Conservation (phyloP, 805 yeast genomes). For the Yamadazyma kitorensis region DNA sequence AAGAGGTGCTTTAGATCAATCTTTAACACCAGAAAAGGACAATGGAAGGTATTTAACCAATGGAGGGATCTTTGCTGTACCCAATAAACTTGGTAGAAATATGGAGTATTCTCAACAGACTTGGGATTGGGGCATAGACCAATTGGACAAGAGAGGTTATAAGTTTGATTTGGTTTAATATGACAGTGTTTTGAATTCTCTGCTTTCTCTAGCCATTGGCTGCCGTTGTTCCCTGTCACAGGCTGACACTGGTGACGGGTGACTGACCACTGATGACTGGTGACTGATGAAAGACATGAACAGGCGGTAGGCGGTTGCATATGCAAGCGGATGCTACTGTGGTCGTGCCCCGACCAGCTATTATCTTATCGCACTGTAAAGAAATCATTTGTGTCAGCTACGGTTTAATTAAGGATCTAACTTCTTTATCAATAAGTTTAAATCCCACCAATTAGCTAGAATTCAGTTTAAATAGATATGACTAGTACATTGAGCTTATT, state of each 20-base stretch:
- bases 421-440: too few relatives aligned
- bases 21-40: slow-evolving; percentile 18
- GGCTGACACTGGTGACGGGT: too few relatives aligned
- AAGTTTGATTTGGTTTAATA: slow-evolving; percentile 1
- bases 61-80: slow-evolving; percentile 27
- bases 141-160: slow-evolving; percentile 10
- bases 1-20: slow-evolving; percentile 30
- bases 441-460: too few relatives aligned
- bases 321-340: neutral
- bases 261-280: too few relatives aligned
- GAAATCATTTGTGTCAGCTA: too few relatives aligned
- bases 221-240: too few relatives aligned
- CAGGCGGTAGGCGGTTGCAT: too few relatives aligned
- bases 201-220: neutral
- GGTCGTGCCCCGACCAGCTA: slow-evolving; percentile 1
- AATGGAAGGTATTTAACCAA: slow-evolving; percentile 30
- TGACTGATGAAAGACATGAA: too few relatives aligned
- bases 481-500: slow-evolving; percentile 7
- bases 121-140: slow-evolving; percentile 24
- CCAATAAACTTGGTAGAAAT: slow-evolving; percentile 24
- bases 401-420: too few relatives aligned
- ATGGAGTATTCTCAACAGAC: slow-evolving; percentile 20
- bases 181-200: neutral
- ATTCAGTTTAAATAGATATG: slow-evolving; percentile 1
- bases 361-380: slow-evolving; percentile 6